Conservation (phyloP, 352 stramenopile species). For the Phytophthora multivora region DNA sequence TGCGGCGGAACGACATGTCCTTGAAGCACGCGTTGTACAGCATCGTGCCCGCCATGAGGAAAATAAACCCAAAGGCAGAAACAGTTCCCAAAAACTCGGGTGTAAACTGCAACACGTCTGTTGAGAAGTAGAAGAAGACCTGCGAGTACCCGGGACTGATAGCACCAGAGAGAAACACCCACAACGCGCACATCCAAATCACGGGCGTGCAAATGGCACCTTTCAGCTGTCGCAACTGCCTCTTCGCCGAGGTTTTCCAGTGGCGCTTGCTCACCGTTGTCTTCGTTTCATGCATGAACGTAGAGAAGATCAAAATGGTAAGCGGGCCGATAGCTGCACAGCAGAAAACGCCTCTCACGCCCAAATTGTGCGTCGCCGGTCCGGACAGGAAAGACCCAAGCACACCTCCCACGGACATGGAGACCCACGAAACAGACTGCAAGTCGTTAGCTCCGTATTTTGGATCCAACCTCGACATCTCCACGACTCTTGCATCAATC, state of each 20-base stretch:
- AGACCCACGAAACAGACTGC: conserved; percentile 95
- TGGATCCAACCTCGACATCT: conserved; percentile 90
- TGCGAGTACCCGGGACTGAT: conserved; percentile 93
- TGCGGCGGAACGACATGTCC: conserved; percentile 91
- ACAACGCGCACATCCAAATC: conserved; percentile 96
- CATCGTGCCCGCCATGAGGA: conserved; percentile 80
- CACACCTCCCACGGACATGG: conserved; percentile 92
- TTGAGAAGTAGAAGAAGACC: conserved; percentile 97
- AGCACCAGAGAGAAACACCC: conserved; percentile 95
- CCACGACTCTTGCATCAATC: conserved; percentile 95
- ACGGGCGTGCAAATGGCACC: conserved; percentile 83
- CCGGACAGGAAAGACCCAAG: conserved; percentile 93
- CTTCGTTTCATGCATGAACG: conserved; percentile 89
- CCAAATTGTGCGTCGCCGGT: conserved; percentile 90
- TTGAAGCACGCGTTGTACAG: conserved; percentile 90
- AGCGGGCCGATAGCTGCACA: conserved; percentile 91
- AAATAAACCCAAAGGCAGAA: conserved; percentile 72
- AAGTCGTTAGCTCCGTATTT: conserved; percentile 92
- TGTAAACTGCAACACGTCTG: conserved; percentile 94
- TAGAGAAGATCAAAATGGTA: conserved; percentile 88
- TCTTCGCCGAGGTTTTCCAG: conserved; percentile 57
- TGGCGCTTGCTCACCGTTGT: conserved; percentile 44
- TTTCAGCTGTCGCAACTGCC: conserved; percentile 69
- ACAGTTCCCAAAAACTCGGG: conserved; percentile 95
- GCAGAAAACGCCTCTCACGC: conserved; percentile 92